A percentile compares a stretch with the other conserved stretches of the same genome.
phyloP scores from a whole-genome alignment of 2,329 filamentous ascomycete species.

The Stemphylium lycopersici region DNA sequence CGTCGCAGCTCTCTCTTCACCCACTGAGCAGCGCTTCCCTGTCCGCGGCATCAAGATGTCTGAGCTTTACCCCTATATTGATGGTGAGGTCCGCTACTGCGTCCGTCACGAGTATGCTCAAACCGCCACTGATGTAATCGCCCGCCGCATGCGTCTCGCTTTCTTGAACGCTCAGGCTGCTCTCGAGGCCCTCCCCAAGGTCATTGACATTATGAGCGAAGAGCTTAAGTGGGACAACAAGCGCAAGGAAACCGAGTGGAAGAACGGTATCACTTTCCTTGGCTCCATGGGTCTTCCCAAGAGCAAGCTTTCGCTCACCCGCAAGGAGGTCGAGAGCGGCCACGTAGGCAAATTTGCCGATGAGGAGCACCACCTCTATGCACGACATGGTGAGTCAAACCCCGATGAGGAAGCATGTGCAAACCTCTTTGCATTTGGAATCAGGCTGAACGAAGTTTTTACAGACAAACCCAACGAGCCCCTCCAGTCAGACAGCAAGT shows the following conservation, averaged over 20 bases:
- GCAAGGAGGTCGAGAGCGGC: conserved; percentile 65
- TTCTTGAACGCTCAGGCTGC: conserved; percentile 93
- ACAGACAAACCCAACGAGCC: conserved; percentile 61
- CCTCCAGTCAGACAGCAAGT: conserved; percentile 58
- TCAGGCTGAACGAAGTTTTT: conserved; percentile 28
- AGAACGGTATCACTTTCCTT: conserved; percentile 66
- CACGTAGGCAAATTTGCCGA: conserved; percentile 51
- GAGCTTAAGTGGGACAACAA: conserved; percentile 79
- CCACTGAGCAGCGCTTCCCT: conserved; percentile 80
- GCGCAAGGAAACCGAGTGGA: conserved; percentile 82
- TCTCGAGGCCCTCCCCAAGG: conserved; percentile 79
- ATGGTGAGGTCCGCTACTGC: conserved; percentile 89
- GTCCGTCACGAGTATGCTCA: conserved; percentile 90
- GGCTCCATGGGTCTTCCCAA: conserved; percentile 67
- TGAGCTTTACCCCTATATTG: conserved; percentile 84
- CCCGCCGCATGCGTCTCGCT: conserved; percentile 80
- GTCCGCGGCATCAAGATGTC: conserved; percentile 82
- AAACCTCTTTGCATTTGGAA: conserved; percentile 30
- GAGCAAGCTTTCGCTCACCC: conserved; percentile 60
- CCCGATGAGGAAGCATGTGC: conserved; percentile 22
- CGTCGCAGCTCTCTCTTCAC: conserved; percentile 78
- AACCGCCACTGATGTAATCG: conserved; percentile 86
- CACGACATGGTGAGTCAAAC: conserved; percentile 54
- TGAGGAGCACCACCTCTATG: conserved; percentile 58
- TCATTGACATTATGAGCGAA: conserved; percentile 88